Evolutionary conservation across 2,329 filamentous ascomycete genomes (phyloP).

Genomic region (Beauveria brongniartii): DNA sequence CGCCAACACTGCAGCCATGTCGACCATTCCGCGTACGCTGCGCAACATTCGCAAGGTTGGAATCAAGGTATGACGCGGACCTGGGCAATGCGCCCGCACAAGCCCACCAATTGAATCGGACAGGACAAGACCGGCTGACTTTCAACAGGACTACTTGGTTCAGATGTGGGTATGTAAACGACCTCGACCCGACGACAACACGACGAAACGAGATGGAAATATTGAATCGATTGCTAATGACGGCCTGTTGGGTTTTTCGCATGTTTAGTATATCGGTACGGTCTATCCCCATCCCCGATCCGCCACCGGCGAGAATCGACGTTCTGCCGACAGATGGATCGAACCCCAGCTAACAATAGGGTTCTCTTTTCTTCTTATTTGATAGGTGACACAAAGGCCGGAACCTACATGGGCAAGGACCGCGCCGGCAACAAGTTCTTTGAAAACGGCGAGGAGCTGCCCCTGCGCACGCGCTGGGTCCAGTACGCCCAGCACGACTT

Average conservation of each 20-base stretch:
- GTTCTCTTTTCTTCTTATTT: accelerated
- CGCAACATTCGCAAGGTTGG: conserved; percentile 82
- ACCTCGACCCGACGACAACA: conserved; percentile 17
- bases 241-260: not conserved
- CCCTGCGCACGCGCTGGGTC: conserved; percentile 93
- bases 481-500: conserved; percentile 88
- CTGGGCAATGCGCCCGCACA: not conserved
- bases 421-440: conserved; percentile 95
- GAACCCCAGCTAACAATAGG: not conserved
- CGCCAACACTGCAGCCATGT: conserved; percentile 56
- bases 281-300: not conserved
- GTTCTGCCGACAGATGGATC: not conserved
- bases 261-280: conserved; percentile 48
- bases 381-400: conserved; percentile 91
- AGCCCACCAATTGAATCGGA: not conserved
- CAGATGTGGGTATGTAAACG: conserved; percentile 75
- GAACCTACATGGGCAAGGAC: conserved; percentile 75
- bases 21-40: conserved; percentile 79
- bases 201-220: conserved; percentile 12
- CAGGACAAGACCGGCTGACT: conserved; percentile 1
- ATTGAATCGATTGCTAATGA: not conserved
- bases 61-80: conserved; percentile 57
- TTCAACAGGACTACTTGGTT: conserved; percentile 70
- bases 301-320: not conserved
- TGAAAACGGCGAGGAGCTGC: conserved; percentile 92